Conservation (phyloP, 768 basidiomycete species). For the Amanita exitialis region DNA sequence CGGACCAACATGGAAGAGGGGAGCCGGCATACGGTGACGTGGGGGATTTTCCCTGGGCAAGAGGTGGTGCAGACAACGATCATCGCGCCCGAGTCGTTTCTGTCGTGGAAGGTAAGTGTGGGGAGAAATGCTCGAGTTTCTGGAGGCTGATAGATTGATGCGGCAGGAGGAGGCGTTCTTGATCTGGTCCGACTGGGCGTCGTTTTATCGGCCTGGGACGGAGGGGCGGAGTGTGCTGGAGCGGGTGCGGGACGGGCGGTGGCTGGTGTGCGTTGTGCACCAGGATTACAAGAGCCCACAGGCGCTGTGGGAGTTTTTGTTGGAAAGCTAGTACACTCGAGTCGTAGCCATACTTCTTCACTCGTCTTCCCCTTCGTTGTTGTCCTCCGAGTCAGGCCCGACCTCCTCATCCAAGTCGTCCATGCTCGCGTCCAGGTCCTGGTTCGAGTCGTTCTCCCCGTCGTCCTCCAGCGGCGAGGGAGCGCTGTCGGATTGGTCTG, state of each 20-base stretch:
- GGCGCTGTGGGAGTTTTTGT: constrained; percentile 81
- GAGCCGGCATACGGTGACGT: constrained; percentile 91
- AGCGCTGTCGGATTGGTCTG: constrained; percentile 29
- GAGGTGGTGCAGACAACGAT: constrained; percentile 96
- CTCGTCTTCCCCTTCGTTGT: constrained; percentile 27
- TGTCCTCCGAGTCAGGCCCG: constrained; percentile 33
- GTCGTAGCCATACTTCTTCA: no score
- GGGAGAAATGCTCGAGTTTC: neutral
- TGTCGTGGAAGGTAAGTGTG: constrained; percentile 81
- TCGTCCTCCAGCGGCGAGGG: constrained; percentile 36
- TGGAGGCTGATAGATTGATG: neutral
- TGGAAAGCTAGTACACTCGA: constrained; percentile 29
- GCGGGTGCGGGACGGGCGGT: constrained; percentile 56
- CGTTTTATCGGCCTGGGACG: constrained; percentile 71
- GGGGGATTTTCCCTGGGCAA: constrained; percentile 97
- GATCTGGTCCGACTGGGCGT: constrained; percentile 94
- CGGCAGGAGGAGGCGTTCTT: constrained; percentile 89
- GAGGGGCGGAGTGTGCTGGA: constrained; percentile 68
- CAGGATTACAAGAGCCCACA: constrained; percentile 80
- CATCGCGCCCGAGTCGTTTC: constrained; percentile 90
- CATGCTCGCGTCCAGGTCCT: constrained; percentile 57
- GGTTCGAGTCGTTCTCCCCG: constrained; percentile 37
- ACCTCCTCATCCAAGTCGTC: constrained; percentile 42
- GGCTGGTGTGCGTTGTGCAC: constrained; percentile 89
- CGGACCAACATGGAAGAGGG: constrained; percentile 70